Evolutionary conservation across 169 alveolate genomes (phyloP).

Genomic region (Plasmodium cynomolgi): DNA sequence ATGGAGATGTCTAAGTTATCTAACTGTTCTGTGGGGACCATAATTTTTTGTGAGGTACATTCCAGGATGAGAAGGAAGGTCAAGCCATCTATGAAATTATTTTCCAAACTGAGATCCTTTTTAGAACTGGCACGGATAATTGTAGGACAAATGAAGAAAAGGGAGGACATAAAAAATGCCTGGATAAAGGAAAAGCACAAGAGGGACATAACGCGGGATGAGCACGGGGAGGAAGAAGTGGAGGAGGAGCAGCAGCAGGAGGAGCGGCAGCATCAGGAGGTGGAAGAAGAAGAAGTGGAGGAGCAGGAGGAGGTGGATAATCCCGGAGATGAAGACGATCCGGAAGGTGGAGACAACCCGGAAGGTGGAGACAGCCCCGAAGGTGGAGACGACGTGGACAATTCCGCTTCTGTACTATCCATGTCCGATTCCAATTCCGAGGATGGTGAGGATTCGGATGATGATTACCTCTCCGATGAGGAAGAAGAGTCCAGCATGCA

Average conservation of each 20-base stretch:
- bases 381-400: neutral
- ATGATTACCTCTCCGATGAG: neutral
- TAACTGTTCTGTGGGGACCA: neutral
- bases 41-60: conserved; percentile 59
- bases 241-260: neutral
- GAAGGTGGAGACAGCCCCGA: neutral
- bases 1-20: conserved; percentile 13
- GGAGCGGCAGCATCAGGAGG: neutral
- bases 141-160: conserved; percentile 60
- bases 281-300: neutral
- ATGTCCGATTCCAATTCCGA: neutral
- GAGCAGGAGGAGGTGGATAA: neutral
- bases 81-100: conserved; percentile 45
- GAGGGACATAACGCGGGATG: neutral
- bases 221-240: neutral
- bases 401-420: neutral
- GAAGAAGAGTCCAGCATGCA: neutral
- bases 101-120: conserved; percentile 60
- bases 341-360: neutral
- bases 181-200: conserved; percentile 35
- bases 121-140: conserved; percentile 59
- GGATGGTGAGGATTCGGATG: neutral
- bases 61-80: conserved; percentile 47
- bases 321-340: neutral
- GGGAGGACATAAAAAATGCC: conserved; percentile 52